Conservation (phyloP, 371 early-diverging fungal genomes). For the Syncephalis plumigaleata region DNA sequence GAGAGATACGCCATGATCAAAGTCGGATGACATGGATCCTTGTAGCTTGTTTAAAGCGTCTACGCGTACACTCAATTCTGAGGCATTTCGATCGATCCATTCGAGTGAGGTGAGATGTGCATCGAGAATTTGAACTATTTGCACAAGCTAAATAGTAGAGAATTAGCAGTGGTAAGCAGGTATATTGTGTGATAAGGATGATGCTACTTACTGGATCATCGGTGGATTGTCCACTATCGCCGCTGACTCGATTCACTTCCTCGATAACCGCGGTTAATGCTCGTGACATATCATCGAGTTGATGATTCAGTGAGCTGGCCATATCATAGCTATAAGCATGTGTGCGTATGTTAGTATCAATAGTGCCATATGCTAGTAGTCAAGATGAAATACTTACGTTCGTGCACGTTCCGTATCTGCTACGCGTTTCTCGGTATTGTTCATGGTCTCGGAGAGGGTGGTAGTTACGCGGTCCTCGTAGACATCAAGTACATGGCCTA, state of each 20-base stretch:
- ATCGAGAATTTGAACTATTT: constrained; percentile 79
- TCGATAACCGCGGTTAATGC: constrained; percentile 66
- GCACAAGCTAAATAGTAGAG: constrained; percentile 24
- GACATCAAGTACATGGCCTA: constrained; percentile 52
- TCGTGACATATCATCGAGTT: constrained; percentile 69
- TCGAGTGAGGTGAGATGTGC: constrained; percentile 74
- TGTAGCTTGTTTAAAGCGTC: no score
- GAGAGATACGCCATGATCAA: no score
- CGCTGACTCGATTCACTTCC: constrained; percentile 53
- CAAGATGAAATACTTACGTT: constrained; percentile 1
- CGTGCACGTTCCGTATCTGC: constrained; percentile 4
- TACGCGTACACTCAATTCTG: constrained; percentile 4
- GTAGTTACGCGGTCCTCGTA: constrained; percentile 47
- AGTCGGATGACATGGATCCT: no score
- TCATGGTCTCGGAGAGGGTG: constrained; percentile 9
- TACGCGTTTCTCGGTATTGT: constrained; percentile 1
- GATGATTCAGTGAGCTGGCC: constrained; percentile 66
- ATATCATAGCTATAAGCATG: constrained; percentile 59
- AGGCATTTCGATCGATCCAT: constrained; percentile 60
- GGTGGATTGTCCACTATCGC: constrained; percentile 13
- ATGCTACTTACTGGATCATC: constrained; percentile 17
- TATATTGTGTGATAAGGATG: constrained; percentile 8
- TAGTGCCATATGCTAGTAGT: no score
- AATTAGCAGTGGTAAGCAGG: background rate
- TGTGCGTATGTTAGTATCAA: constrained; percentile 24